These are phyloP conservation scores for Hirsutella minnesotensis DNA, from an alignment of 2,329 filamentous ascomycete species.

Conservation along the genomic window DNA sequence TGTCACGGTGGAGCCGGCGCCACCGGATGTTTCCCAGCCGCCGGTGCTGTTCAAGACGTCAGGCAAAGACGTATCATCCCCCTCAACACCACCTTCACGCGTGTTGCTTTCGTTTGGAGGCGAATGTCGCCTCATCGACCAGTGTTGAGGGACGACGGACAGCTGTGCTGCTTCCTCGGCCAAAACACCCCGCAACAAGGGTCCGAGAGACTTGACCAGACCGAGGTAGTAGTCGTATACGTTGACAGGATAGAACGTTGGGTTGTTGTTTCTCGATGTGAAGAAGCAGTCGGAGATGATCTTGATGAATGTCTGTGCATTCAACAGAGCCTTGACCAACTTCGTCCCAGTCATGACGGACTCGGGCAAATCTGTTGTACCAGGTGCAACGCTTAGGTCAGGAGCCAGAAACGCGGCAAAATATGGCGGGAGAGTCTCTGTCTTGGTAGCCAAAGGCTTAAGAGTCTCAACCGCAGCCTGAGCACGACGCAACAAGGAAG, in stretches of 20 bases:
- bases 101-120: conserved; percentile 10
- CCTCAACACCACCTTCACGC: conserved; percentile 11
- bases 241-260: conserved; percentile 65
- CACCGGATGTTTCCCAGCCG: conserved; percentile 13
- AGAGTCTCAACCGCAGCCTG: conserved; percentile 58
- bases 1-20: conserved; percentile 9
- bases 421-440: conserved; percentile 45
- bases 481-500: conserved; percentile 65
- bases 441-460: conserved; percentile 45
- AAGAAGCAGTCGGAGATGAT: conserved; percentile 66
- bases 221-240: conserved; percentile 71
- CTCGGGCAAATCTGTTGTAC: conserved; percentile 21
- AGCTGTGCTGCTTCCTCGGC: conserved; percentile 73
- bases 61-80: conserved; percentile 18
- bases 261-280: conserved; percentile 49
- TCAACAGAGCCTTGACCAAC: conserved; percentile 66
- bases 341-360: conserved; percentile 55
- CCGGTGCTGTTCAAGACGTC: conserved; percentile 18
- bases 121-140: conserved; percentile 31
- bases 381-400: conserved; percentile 18
- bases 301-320: conserved; percentile 63
- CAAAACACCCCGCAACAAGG: conserved; percentile 67
- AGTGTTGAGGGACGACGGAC: conserved; percentile 59
- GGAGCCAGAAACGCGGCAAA: conserved; percentile 56
- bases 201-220: conserved; percentile 65